Base-by-base conservation (phyloP, 2,329 filamentous ascomycete genomes). In the Trichoderma aggressivum region DNA sequence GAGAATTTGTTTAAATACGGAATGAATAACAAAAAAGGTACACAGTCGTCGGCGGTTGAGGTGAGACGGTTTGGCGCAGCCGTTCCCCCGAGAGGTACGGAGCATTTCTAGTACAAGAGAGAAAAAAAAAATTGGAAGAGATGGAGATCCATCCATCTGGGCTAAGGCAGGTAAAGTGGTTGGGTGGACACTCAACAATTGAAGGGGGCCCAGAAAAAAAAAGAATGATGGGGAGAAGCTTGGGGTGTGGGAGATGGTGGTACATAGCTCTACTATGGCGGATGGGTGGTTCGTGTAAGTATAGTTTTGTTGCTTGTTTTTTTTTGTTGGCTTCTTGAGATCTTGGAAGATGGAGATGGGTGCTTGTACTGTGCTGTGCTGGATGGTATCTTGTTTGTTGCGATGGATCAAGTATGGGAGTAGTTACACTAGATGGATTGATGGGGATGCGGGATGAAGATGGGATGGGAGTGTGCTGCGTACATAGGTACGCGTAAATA, bases 171-270 rank as follows among this genome's bases (percentile, higher is more conserved):
- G 24, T 56, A 26, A 67, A 67, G 64, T 50, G 65, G 65, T 69
- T 69, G 65, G 75, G 74, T 75, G 74, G 72, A 74, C 39, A 76
- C 77, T 78, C 77, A 78, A 78, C 77, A 78, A 78, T 78, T 78
- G 77, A 43, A 43, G 77, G 77, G 77, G 73, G 72, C 65, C 65
- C 65, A 69, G 50, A 63, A 21, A 58, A 61, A 56, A 68, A 32
- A 58, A 28, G 30, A 71, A 53, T 62, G 63, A 56, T 61, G 63
- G 70, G 70, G 61, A 30, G 34, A 56, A 16, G 39, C 26, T 36
- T 30, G 47, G 56, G 62, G 47, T 30, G 36, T 34, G 30, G 30
- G 26, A 3, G 26, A 28, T 28, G 26, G 3, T 28, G 26, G 55
- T 58, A 34, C 30, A 7, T 59, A 11, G 11, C 11, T 7, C 3